These are phyloP conservation scores for Talaromyces islandicus DNA, from an alignment of 2,329 filamentous ascomycete genomes.

Conservation along the genomic window DNA sequence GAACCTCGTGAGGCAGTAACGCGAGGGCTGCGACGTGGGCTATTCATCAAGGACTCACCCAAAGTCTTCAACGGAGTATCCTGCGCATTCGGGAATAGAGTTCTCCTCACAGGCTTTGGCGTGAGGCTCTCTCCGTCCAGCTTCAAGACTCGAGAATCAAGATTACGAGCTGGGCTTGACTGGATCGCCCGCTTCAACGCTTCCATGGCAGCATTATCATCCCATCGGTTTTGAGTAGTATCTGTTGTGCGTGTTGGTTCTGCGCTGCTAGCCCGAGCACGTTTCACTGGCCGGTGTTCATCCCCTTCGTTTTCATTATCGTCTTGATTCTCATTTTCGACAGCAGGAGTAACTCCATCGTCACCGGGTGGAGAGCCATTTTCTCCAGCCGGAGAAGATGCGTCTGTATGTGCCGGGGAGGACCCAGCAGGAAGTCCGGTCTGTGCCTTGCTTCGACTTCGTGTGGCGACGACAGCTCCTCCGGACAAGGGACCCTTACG, in stretches of 20 bases:
- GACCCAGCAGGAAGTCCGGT: constrained; percentile 28
- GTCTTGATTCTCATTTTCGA: constrained; percentile 30
- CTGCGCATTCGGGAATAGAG: constrained; percentile 37
- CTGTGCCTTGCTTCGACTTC: constrained; percentile 25
- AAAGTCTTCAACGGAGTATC: constrained; percentile 31
- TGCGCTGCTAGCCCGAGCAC: constrained; percentile 43
- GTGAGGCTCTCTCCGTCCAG: constrained; percentile 49
- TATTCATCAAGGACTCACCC: constrained; percentile 36
- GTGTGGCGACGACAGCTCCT: constrained; percentile 23
- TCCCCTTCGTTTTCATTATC: constrained; percentile 12
- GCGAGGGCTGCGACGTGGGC: constrained; percentile 43
- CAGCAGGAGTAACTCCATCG: constrained; percentile 28
- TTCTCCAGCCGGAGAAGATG: constrained; percentile 27
- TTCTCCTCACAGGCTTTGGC: constrained; percentile 47
- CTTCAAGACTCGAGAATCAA: constrained; percentile 35
- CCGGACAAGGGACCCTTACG: constrained; percentile 30
- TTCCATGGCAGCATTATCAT: constrained; percentile 36
- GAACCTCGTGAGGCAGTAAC: constrained; percentile 27
- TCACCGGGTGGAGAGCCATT: constrained; percentile 14
- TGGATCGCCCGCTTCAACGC: constrained; percentile 52
- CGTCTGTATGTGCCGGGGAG: constrained; percentile 32
- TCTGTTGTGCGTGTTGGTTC: constrained; percentile 36
- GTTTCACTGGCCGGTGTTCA: constrained; percentile 28
- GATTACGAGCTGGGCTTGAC: constrained; percentile 54
- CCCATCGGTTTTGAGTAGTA: constrained; percentile 26